Conservation (phyloP, 306 rosid genomes). For the Geum urbanum region DNA sequence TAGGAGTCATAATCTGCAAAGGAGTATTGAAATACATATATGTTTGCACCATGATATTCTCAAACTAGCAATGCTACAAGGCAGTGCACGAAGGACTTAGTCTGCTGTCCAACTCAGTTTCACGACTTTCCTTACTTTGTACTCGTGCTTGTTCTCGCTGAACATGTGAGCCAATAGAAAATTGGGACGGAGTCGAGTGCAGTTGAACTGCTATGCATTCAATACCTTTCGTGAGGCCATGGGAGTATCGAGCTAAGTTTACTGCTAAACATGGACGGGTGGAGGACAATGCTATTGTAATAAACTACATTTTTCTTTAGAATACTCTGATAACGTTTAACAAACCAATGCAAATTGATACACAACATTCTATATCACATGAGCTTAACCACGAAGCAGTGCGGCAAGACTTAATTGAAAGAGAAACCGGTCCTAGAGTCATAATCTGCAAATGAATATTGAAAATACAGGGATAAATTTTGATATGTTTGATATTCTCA, state of each 20-base stretch:
- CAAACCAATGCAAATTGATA: constrained; percentile 30
- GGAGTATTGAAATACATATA: constrained; percentile 27
- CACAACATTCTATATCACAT: constrained; percentile 40
- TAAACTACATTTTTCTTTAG: constrained; percentile 18
- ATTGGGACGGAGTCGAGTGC: too few relatives aligned
- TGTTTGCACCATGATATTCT: constrained; percentile 39
- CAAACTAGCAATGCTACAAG: constrained; percentile 15
- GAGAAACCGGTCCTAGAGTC: constrained; percentile 27
- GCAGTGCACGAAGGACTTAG: constrained; percentile 26
- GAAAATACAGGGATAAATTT: constrained; percentile 29
- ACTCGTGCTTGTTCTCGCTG: constrained; percentile 85
- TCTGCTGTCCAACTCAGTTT: constrained; percentile 99
- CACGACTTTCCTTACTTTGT: constrained; percentile 86
- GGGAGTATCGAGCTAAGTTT: too few relatives aligned
- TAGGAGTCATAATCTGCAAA: constrained; percentile 25
- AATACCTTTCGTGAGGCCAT: too few relatives aligned
- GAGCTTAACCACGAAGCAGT: constrained; percentile 10
- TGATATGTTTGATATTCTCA: constrained; percentile 32
- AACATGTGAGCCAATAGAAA: constrained; percentile 95
- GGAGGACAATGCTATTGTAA: not conserved
- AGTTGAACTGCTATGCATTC: too few relatives aligned
- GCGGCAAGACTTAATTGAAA: constrained; percentile 30
- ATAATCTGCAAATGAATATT: constrained; percentile 22
- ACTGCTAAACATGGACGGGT: too few relatives aligned
- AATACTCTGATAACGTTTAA: constrained; percentile 24